Base-by-base conservation (phyloP, 2,329 filamentous ascomycete genomes). In the Hymenoscyphus repandus region DNA sequence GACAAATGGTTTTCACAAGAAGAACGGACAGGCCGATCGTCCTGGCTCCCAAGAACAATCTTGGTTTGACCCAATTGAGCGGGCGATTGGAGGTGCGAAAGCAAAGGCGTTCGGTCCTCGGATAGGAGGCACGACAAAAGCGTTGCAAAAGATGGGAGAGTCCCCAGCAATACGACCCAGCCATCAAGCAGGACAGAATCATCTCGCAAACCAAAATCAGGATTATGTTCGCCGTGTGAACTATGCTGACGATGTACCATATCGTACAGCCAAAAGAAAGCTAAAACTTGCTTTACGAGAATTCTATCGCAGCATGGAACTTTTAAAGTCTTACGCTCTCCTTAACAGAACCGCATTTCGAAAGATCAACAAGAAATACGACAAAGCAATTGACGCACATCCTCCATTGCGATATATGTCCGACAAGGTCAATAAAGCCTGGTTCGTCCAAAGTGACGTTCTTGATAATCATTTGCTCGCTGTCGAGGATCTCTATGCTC, bases 301-400 rank as follows among this genome's bases (percentile, higher is more conserved):
- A 67, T 96, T 90, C 66, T 97, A 99, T 66, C 85, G 92, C 17
- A 86, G 88, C 0, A 76, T 99, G 12, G 93, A 99, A 66, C 74
- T 97, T 41, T 77, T 99, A 52, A 97, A 96, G 70, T 88, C 89
- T 0, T 99, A 95, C 62, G 86, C 90, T 1, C 72, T 95, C 18
- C 75, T 96, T 12, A 99, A 99, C 67, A 81, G 90, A 44, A 96
- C 90, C 0, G 93, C 90, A 0, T 97, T 97, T 64, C 85, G 91
- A 31, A 99, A 99, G 69, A 90, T 99, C 65, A 96, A 95, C 71
- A 99, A 99, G 69, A 99, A 99, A 70, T 97, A 95, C 66, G 91
- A 97, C 75, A 99, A 97, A 71, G 82, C 86, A 2, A 82, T 90
- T 50, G 82, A 90, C 60, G 85, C 90, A 37, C 80, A 86, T 10